Base-by-base conservation (phyloP, 2,329 filamentous ascomycete species). In the Colletotrichum tofieldiae region DNA sequence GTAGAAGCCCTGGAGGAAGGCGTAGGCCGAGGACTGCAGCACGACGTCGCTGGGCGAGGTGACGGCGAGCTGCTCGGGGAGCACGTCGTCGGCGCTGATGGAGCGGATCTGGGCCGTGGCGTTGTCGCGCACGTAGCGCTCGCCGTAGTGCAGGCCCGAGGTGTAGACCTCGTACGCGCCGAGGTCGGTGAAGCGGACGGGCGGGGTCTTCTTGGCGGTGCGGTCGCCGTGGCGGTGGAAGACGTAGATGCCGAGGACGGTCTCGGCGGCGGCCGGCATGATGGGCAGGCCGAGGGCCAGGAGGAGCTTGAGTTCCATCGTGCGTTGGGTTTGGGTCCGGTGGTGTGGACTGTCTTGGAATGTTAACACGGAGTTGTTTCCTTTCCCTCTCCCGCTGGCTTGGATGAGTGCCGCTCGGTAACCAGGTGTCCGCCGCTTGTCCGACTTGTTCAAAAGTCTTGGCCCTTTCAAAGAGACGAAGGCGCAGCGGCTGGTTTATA, bases 161-260 rank as follows among this genome's bases (percentile, higher is more conserved):
- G 87, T 85, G 82, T 90, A 92, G 76, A 95, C 91, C 84, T 98
- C 87, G 59, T 88, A 84, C 79, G 95, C 94, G 41, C 95, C 95
- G 63, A 98, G 88, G 72, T 92, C 88, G 16, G 95, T 98, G 80
- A 98, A 84, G 75, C 88, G 88, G 37, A 93, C 90, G 16, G 93
- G 93, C 56, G 91, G 86, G 74, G 90, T 90, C 23, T 90, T 86
- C 84, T 97, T 98, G 74, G 94, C 84, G 0, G 94, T 96, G 67
- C 95, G 91, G 82, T 98, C 95, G 70, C 95, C 95, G 84, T 98
- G 95, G 56, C 95, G 93, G 77, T 94, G 91, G 86, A 97, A 97
- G 82, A 98, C 91, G 82, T 95, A 96, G 56, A 92, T 91, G 64
- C 94, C 95, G 20, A 97, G 87, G 37, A 96, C 86, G 0, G 91